Evolutionary conservation across 306 rosid genomes (phyloP), one percentile per base, ranked within the genome.

Genomic region (Echinosophora koreensis): DNA sequence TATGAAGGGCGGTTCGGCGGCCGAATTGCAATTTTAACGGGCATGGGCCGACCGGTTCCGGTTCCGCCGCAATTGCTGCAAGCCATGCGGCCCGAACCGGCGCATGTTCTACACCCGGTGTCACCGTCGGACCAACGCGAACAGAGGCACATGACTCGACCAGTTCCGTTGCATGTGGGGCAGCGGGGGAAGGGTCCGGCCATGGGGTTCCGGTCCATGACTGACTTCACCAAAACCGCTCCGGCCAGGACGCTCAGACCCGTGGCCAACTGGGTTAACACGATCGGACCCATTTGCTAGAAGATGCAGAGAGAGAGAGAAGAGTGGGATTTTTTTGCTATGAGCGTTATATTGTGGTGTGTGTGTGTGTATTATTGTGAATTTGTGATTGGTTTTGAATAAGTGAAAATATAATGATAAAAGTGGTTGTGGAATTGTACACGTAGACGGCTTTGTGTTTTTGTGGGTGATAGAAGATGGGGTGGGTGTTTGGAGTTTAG

Each of bases 51-150:
- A 10, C 97, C 89, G 27, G 97, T 89, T 35, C 93, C 97, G 32
- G 87, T 64, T n/a, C 97, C 97, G 0, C 97, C 97, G 2, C 97
- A 91, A 76, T 89, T 89, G 82, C 87, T 83, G 59, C 93, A 91
- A 27, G 37, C 81, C 88, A 77, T 87, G 3, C 92, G 88, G 28
- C 97, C 94, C 22, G 97, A 91, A 46, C 97, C 92, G 47, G 97
- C 65, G n/a, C 97, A 91, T 0, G 89, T 77, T 74, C 97, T 84
- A 66, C 92, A 91, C 6, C 97, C 97, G 8, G 44, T 3, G 60
- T 89, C 97, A 10, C 94, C 90, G 50, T 91, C 93, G 41, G 93
- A 89, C 97, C 97, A 91, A 12, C 93, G 90, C n/a, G 90, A 61
- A 57, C 97, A 91, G 55, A 91, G 32, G 81, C 97, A 91, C 32